phyloP scores from a whole-genome alignment of 805 yeast genomes.

The Hanseniaspora singularis region DNA sequence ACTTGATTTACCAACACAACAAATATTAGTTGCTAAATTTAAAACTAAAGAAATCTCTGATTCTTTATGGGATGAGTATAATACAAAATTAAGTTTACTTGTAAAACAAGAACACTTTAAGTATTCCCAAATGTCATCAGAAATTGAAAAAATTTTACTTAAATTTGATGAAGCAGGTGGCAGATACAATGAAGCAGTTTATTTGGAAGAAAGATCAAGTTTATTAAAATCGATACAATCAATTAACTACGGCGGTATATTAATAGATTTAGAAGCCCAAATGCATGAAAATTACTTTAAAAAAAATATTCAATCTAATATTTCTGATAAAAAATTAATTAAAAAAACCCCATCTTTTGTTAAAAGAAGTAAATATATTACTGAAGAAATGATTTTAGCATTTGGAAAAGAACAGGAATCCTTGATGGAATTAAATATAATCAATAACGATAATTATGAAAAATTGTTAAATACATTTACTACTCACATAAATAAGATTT shows the following conservation, averaged over 20 bases:
- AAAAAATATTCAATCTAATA: not conserved
- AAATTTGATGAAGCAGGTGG: conserved; percentile 63
- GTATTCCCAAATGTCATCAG: conserved; percentile 35
- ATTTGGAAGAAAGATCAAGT: conserved; percentile 44
- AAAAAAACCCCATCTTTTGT: conserved; percentile 11
- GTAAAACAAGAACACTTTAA: conserved; percentile 1
- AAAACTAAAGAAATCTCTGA: conserved; percentile 81
- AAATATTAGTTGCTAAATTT: conserved; percentile 83
- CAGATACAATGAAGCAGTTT: conserved; percentile 58
- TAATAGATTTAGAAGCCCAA: conserved; percentile 2
- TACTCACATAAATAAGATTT: conserved; percentile 19
- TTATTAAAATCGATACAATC: conserved; percentile 39
- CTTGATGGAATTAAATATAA: not conserved
- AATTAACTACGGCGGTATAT: not conserved
- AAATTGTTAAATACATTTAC: not conserved
- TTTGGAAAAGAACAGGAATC: not conserved
- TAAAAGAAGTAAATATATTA: not conserved
- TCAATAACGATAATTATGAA: not conserved
- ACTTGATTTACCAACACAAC: conserved; percentile 92
- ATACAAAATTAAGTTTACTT: conserved; percentile 25
- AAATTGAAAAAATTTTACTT: conserved; percentile 38
- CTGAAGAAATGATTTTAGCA: not conserved
- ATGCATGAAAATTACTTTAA: not conserved
- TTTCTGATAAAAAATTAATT: conserved; percentile 6
- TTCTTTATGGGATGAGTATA: conserved; percentile 38